Base-by-base conservation (phyloP, 495 filamentous ascomycete genomes). In the Staphylotrichum longicolle region DNA sequence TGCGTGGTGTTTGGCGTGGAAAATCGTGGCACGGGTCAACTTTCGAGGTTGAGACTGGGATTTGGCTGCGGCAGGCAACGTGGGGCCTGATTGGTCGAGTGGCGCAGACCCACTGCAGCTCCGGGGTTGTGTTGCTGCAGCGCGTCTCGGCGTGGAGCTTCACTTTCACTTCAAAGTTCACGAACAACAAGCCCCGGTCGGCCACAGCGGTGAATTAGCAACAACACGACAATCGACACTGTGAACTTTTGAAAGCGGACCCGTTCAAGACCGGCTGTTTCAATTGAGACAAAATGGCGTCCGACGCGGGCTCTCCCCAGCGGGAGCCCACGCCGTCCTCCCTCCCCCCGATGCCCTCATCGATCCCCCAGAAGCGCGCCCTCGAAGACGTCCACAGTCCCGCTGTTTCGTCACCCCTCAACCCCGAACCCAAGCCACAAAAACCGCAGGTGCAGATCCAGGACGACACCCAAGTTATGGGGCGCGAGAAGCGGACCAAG, bases 361-460 rank as follows among this genome's bases (percentile, higher is more conserved):
- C 76, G 34, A 68, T 88, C 46, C 86, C 86, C 2, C 82, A 85
- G 65, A 88, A 88, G 68, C 80, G 79, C 58, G 70, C 74, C 54
- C 77, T 79, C 32, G 75, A 80, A 64, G 80, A 83, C 52, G 79
- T 82, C 66, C 77, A 83, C 65, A 74, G 74, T 58, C 85, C 85
- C 3, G 75, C 84, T 1, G 77, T 87, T 8, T 79, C 85, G 1
- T 88, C 85, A 11, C 85, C 85, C 5, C 75, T 88, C 11, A 88
- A 88, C 58, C 84, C 84, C 27, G 84, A 86, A 50, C 75, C 74
- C 10, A 74, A 68, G 15, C 12, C 67, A 15, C 70, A 67, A 63
- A 73, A 67, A 32, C 30, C 60, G 30, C 70, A 66, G 62, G 67
- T 63, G 5, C 74, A 76, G 54, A 37, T 70, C 10, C 72, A 68